Evolutionary conservation across 805 yeast species (phyloP).

Genomic region (Kluyveromyces nonfermentans): DNA sequence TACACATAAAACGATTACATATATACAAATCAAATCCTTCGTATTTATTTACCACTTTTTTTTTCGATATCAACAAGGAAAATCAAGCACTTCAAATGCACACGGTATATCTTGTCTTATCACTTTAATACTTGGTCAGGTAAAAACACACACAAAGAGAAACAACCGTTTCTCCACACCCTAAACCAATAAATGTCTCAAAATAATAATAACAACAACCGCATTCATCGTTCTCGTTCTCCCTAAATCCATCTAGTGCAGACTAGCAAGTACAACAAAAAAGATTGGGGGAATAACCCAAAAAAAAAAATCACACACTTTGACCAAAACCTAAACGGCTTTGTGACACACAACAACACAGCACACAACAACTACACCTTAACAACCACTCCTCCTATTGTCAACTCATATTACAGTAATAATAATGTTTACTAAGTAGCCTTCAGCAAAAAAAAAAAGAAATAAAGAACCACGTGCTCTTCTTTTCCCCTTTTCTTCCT

Average conservation of each 20-base stretch:
- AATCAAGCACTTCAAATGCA: no score
- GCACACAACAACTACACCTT: background rate
- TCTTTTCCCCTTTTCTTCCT: no score
- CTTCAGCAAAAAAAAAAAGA: no score
- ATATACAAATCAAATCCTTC: no score
- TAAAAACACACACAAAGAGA: background rate
- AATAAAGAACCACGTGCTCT: no score
- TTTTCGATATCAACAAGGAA: no score
- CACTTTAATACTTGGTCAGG: no score
- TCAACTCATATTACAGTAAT: no score
- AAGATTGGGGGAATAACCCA: background rate
- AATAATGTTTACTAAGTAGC: no score
- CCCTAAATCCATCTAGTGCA: no score
- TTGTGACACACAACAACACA: background rate
- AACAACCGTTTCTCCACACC: background rate
- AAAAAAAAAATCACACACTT: background rate
- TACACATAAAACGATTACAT: background rate
- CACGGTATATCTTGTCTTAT: no score
- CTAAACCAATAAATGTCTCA: background rate
- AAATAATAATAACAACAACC: background rate
- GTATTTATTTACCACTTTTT: no score
- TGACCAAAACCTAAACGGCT: background rate
- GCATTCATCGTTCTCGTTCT: background rate
- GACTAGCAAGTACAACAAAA: background rate
- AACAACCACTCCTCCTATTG: background rate